These are phyloP conservation scores for Paecilomyces variotii DNA, from an alignment of 2,329 filamentous ascomycete genomes.

Conservation along the genomic window DNA sequence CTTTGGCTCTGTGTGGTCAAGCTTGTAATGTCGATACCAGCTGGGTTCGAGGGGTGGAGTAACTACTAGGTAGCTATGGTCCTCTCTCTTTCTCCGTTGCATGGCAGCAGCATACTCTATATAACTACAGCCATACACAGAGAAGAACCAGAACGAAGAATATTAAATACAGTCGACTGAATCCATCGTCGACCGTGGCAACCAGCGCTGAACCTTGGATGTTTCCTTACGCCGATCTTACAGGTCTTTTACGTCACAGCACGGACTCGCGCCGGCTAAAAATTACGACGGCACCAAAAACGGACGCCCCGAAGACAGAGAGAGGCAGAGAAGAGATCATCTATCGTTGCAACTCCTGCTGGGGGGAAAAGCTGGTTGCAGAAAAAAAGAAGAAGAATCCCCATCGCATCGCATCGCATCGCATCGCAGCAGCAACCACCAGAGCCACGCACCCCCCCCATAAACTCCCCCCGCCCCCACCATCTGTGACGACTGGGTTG, in stretches of 20 bases:
- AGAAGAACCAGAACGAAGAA: neutral
- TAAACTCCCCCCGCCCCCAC: neutral
- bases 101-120: neutral
- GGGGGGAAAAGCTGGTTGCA: neutral
- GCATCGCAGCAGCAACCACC: neutral
- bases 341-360: neutral
- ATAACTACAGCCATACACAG: neutral
- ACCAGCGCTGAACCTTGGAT: neutral
- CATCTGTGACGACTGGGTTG: neutral
- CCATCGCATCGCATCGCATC: neutral
- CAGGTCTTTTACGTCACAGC: constrained; percentile 8
- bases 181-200: neutral
- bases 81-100: too few species aligned
- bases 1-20: neutral
- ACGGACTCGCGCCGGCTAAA: neutral
- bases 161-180: neutral
- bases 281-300: neutral
- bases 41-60: neutral
- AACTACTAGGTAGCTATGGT: too few species aligned
- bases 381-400: neutral
- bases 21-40: neutral
- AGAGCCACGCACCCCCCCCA: neutral
- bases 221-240: neutral
- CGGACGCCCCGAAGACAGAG: neutral
- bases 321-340: neutral